A percentile compares a stretch with the other conserved stretches of the same genome.
Conservation (phyloP, 257 asterid genomes). For the Solanum tacnaense region DNA sequence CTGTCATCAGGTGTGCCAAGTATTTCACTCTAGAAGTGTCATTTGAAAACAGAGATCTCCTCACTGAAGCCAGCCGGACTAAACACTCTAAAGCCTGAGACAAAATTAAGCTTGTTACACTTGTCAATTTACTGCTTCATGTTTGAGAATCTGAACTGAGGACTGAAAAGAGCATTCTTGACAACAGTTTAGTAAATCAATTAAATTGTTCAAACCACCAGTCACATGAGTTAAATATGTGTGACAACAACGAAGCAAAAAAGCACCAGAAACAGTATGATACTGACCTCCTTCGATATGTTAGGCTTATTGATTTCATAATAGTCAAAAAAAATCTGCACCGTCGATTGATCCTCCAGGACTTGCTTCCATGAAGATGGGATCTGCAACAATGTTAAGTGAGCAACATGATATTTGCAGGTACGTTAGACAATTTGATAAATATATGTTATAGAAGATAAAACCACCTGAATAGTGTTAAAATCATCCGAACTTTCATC, state of each 20-base stretch:
- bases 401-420: background rate
- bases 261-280: background rate
- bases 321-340: conserved; percentile 90
- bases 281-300: conserved; percentile 82
- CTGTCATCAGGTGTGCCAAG: conserved; percentile 87
- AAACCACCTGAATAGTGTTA: conserved; percentile 84
- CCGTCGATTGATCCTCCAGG: conserved; percentile 73
- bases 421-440: background rate
- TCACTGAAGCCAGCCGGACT: conserved; percentile 85
- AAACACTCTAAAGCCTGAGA: conserved; percentile 88
- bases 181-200: background rate
- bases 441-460: background rate
- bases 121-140: background rate
- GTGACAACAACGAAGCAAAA: background rate
- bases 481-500: conserved; percentile 99
- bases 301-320: conserved; percentile 77
- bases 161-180: background rate
- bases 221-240: background rate
- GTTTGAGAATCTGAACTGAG: background rate
- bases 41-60: conserved; percentile 88
- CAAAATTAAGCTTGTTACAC: background rate
- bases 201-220: background rate
- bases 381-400: conserved; percentile 34
- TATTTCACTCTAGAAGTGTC: conserved; percentile 81
- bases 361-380: conserved; percentile 83